Evolutionary conservation across 768 basidiomycete species (phyloP).

Genomic region (Melanogaster broomeanus): DNA sequence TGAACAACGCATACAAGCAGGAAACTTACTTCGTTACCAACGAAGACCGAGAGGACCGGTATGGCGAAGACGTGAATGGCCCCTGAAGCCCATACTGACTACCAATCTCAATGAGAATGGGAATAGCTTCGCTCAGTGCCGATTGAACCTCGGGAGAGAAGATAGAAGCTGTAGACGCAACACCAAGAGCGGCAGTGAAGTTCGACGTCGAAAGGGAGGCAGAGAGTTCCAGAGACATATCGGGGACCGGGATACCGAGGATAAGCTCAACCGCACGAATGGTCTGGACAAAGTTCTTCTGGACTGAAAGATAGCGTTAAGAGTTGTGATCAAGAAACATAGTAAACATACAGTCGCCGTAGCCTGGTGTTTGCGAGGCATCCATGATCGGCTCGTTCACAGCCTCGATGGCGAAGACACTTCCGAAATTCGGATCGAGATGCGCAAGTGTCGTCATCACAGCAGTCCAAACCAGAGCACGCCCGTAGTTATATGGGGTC

Average conservation of each 20-base stretch:
- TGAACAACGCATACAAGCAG: background rate
- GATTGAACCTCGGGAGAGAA: conserved; percentile 32
- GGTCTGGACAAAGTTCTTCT: conserved; percentile 68
- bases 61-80: conserved; percentile 24
- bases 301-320: conserved; percentile 44
- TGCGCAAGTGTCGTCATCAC: conserved; percentile 78
- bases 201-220: conserved; percentile 30
- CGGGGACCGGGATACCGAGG: conserved; percentile 51
- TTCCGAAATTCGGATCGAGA: conserved; percentile 63
- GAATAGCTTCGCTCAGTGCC: conserved; percentile 36
- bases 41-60: conserved; percentile 19
- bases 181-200: conserved; percentile 36
- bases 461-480: conserved; percentile 79
- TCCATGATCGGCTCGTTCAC: conserved; percentile 81
- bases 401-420: conserved; percentile 72
- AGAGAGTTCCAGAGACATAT: conserved; percentile 8
- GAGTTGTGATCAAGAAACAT: background rate
- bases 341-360: conserved; percentile 60
- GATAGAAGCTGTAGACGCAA: conserved; percentile 11
- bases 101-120: conserved; percentile 37
- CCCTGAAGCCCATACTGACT: conserved; percentile 17
- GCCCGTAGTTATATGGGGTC: conserved; percentile 73
- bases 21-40: conserved; percentile 41
- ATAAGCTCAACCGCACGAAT: conserved; percentile 64
- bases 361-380: conserved; percentile 63